These are phyloP conservation scores for Phaffia rhodozyma DNA, from an alignment of 1,284 basidiomycete species.

Conservation along the genomic window DNA sequence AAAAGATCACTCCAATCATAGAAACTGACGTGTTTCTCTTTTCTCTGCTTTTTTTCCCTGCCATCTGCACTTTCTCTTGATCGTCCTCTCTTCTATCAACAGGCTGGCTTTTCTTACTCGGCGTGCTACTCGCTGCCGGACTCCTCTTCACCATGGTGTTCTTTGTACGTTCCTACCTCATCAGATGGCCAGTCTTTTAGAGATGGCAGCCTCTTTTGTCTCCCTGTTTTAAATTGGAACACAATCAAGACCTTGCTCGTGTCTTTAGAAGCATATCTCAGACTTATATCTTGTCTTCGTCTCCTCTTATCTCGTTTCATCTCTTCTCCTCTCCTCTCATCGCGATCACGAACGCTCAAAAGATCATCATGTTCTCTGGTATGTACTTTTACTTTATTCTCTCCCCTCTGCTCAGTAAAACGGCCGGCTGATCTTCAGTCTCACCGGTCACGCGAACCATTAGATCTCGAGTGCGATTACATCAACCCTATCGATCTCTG, in stretches of 20 bases:
- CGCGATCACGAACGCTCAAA: constrained; percentile 1
- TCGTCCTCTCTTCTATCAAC: background rate
- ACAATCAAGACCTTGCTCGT: background rate
- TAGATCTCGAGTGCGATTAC: constrained; percentile 47
- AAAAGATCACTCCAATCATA: no score
- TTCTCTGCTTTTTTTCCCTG: background rate
- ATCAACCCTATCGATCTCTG: constrained; percentile 99
- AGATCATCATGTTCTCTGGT: constrained; percentile 99
- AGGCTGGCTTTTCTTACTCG: constrained; percentile 92
- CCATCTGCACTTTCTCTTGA: background rate
- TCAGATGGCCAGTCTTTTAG: background rate
- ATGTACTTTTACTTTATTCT: background rate
- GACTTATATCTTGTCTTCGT: background rate
- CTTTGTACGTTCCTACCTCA: constrained; percentile 57
- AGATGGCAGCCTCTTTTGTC: background rate
- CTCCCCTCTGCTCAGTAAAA: background rate
- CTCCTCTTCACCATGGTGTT: constrained; percentile 96
- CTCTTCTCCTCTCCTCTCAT: background rate
- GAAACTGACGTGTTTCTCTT: background rate
- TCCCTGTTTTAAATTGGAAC: background rate
- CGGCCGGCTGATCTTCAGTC: background rate
- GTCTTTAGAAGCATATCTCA: background rate
- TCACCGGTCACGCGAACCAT: background rate
- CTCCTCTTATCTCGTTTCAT: no score
- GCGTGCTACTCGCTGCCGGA: constrained; percentile 82